Evolutionary conservation across 2,329 filamentous ascomycete species (phyloP).

Genomic region (Cryphonectria naterciae): DNA sequence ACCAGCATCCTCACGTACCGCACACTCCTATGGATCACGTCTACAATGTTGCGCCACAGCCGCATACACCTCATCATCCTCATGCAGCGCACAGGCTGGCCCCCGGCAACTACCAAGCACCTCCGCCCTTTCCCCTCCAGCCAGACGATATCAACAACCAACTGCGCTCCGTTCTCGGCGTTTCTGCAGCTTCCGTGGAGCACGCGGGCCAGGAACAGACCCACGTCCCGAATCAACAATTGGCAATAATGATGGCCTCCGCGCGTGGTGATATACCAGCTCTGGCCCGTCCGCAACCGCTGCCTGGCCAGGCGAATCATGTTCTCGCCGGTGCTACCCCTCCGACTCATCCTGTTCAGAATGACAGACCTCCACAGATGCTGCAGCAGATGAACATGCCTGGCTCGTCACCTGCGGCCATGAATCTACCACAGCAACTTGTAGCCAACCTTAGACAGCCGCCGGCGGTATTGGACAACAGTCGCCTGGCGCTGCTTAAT

Average conservation of each 20-base stretch:
- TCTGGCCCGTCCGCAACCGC: conserved; percentile 23
- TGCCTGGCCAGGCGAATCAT: conserved; percentile 25
- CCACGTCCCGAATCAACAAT: conserved; percentile 19
- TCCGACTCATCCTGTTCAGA: not conserved
- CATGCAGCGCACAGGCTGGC: conserved; percentile 53
- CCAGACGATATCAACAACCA: conserved; percentile 42
- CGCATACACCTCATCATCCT: conserved; percentile 62
- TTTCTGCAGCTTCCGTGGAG: conserved; percentile 24
- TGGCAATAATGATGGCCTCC: conserved; percentile 10
- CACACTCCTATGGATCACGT: conserved; percentile 61
- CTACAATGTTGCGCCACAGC: conserved; percentile 52
- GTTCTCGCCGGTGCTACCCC: conserved; percentile 13
- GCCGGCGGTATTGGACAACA: conserved; percentile 42
- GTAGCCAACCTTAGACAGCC: conserved; percentile 22
- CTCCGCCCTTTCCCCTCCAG: conserved; percentile 54
- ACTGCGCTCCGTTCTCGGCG: conserved; percentile 32
- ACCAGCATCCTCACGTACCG: conserved; percentile 37
- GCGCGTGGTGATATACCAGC: not conserved
- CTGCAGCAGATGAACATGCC: conserved; percentile 18
- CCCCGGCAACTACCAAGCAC: conserved; percentile 49
- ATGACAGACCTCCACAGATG: conserved; percentile 22
- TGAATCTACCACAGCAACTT: conserved; percentile 19
- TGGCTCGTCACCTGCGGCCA: conserved; percentile 15
- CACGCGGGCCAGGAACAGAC: conserved; percentile 20
- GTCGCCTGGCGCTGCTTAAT: conserved; percentile 50